Base-by-base conservation (phyloP, 805 yeast genomes). In the Hanseniaspora hatyaiensis region DNA sequence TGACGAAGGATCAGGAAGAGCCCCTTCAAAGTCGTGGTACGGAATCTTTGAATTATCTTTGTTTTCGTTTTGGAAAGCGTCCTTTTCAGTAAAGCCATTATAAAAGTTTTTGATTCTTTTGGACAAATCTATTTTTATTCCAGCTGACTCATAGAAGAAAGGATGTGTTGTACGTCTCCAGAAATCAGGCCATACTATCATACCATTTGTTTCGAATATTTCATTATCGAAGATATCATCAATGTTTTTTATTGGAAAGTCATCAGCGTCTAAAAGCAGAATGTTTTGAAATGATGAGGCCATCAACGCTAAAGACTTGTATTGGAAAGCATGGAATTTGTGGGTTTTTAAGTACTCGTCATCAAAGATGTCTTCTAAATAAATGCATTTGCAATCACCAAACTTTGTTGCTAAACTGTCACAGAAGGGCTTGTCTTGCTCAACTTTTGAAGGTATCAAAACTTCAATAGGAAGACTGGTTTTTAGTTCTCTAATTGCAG, bases 91-190 rank as follows among this genome's bases (percentile, higher is more conserved):
- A 12, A 57, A 58, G 59, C 53, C 59, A 59, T 54, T 70, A 53
- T 60, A 53, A 15, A 57, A 52, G 40, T 58, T 55, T 61, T 74
- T 52, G 50, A 65, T 65, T 19, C 62, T 66, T 46, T 53, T 65
- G 47, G 52, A 65, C 33, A 58, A 55, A 24, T 73, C 70, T 1
- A 77, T 65, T 40, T 65, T 54, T 9, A 77, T 65, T 2, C 77
- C 83, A 0, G 84, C 85, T 53, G 85, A 77, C 28, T 75, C 73
- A 61, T 82, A 85, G 55, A 73, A 80, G 32, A 65, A 65, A 4
- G 95, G 94, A 1, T 83, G 74, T 1, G 88, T 82, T 6, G 89
- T 77, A 53, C 95, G 71, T 61, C 80, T 74, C 95, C 95, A 85
- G 60, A 78, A 85, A 62, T 85, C 95, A 1, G 94, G 94, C 89